Percentiles rank a stretch among this genome's conserved stretches.
Evolutionary conservation across 108 stramenopile species (phyloP).

Genomic region (Conticribra guillardii): DNA sequence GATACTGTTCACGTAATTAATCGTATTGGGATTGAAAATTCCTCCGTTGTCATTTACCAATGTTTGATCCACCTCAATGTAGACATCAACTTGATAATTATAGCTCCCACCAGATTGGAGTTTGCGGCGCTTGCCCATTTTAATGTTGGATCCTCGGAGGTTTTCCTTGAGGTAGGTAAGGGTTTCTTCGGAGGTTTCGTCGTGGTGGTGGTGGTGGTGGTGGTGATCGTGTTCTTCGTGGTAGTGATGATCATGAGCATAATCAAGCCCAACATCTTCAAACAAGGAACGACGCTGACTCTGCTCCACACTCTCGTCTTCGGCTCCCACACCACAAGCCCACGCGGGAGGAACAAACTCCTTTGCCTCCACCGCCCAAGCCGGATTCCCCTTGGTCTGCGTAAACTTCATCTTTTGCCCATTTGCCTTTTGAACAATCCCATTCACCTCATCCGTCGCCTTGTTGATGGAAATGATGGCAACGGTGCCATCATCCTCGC

Average conservation of each 20-base stretch:
- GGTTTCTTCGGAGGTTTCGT: neutral
- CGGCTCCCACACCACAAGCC: neutral
- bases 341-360: slow-evolving; percentile 5
- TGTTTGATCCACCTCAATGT: slow-evolving; percentile 5
- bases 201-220: neutral
- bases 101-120: neutral
- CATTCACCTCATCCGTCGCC: neutral
- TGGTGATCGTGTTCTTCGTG: slow-evolving; percentile 1
- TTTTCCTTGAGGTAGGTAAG: neutral
- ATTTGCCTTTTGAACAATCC: slow-evolving; percentile 5
- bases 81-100: neutral
- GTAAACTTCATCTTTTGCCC: slow-evolving; percentile 11
- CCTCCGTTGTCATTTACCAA: neutral
- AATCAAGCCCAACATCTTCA: neutral
- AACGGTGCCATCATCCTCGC: neutral
- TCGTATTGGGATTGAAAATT: neutral
- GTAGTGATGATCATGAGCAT: too few relatives aligned
- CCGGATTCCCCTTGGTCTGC: neutral
- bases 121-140: slow-evolving; percentile 6
- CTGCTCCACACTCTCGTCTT: neutral
- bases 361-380: neutral
- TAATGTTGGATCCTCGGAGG: slow-evolving; percentile 4
- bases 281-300: too few relatives aligned
- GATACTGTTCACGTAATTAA: slow-evolving; percentile 19
- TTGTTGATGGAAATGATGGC: slow-evolving; percentile 6